Evolutionary conservation across 2,329 filamentous ascomycete genomes (phyloP).

Genomic region (Zalaria obscura): DNA sequence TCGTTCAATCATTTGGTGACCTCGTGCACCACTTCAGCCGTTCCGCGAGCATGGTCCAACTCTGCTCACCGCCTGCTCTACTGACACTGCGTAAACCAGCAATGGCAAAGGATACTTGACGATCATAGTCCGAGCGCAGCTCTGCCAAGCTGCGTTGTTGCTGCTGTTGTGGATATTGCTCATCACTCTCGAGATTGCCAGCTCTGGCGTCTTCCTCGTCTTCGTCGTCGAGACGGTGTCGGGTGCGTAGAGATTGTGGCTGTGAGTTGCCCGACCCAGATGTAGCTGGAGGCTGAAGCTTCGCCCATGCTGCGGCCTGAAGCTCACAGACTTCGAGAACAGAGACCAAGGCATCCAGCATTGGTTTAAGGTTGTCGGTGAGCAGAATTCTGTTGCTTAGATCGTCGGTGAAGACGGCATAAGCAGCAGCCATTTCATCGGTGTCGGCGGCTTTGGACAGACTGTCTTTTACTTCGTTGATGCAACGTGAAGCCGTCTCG

Average conservation of each 20-base stretch:
- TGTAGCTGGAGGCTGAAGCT: neutral
- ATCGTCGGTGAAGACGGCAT: slow-evolving; percentile 47
- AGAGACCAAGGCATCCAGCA: slow-evolving; percentile 59
- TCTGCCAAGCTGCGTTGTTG: slow-evolving; percentile 40
- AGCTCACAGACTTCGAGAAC: slow-evolving; percentile 61
- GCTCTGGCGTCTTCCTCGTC: slow-evolving; percentile 7
- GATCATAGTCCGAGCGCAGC: slow-evolving; percentile 49
- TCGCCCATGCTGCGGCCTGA: slow-evolving; percentile 47
- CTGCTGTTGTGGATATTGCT: slow-evolving; percentile 11
- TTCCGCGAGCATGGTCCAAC: slow-evolving; percentile 73
- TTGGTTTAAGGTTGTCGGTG: slow-evolving; percentile 51
- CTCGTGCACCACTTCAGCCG: slow-evolving; percentile 45
- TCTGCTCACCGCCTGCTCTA: slow-evolving; percentile 54
- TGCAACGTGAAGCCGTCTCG: slow-evolving; percentile 51
- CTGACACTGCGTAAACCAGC: slow-evolving; percentile 63
- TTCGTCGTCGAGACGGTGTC: slow-evolving; percentile 4
- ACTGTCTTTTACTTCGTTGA: slow-evolving; percentile 38
- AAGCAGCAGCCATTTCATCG: slow-evolving; percentile 64
- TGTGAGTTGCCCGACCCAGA: neutral
- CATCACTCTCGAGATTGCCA: slow-evolving; percentile 5
- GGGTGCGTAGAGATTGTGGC: neutral
- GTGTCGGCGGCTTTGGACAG: slow-evolving; percentile 55
- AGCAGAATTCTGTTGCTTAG: slow-evolving; percentile 58
- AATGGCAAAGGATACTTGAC: slow-evolving; percentile 53
- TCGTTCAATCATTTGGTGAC: too few relatives aligned